These are phyloP conservation scores for Tetracladium maxilliforme DNA, from an alignment of 2,329 filamentous ascomycete species.

Conservation along the genomic window DNA sequence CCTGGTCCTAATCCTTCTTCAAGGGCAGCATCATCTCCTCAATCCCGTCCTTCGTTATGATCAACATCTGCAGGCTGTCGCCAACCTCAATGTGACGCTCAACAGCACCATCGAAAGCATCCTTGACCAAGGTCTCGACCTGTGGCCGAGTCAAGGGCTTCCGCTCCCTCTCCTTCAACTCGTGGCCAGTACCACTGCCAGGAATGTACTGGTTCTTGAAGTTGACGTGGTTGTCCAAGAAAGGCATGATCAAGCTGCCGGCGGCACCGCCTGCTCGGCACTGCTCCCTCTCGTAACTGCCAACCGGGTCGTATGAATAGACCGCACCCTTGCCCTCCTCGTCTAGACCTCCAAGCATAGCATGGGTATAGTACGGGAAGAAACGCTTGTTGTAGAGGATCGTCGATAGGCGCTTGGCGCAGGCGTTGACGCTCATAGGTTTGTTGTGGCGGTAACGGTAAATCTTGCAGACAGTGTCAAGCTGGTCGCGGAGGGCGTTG, in stretches of 20 bases:
- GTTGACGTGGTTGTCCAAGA: constrained; percentile 98
- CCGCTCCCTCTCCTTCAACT: constrained; percentile 55
- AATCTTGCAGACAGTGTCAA: constrained; percentile 95
- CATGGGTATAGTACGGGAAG: constrained; percentile 96
- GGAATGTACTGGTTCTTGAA: constrained; percentile 98
- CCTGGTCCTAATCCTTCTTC: constrained; percentile 63
- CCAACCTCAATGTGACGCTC: constrained; percentile 99
- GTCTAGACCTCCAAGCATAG: constrained; percentile 86
- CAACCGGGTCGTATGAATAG: constrained; percentile 96
- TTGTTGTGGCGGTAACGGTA: constrained; percentile 98
- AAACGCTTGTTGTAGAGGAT: constrained; percentile 97
- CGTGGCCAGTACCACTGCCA: constrained; percentile 70
- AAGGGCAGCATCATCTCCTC: constrained; percentile 71
- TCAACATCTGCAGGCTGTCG: constrained; percentile 88
- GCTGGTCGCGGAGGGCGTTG: constrained; percentile 79
- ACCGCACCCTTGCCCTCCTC: constrained; percentile 89
- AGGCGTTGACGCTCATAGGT: constrained; percentile 85
- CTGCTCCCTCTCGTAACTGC: constrained; percentile 94
- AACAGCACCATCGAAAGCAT: constrained; percentile 95
- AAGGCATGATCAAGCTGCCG: constrained; percentile 93
- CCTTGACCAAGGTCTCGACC: constrained; percentile 80
- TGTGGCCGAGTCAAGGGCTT: constrained; percentile 56
- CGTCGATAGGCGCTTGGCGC: constrained; percentile 85
- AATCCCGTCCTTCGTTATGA: constrained; percentile 78
- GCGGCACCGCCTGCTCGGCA: constrained; percentile 88